Base-by-base conservation (phyloP, 2,329 filamentous ascomycete species). In the Cercospora zeina region DNA sequence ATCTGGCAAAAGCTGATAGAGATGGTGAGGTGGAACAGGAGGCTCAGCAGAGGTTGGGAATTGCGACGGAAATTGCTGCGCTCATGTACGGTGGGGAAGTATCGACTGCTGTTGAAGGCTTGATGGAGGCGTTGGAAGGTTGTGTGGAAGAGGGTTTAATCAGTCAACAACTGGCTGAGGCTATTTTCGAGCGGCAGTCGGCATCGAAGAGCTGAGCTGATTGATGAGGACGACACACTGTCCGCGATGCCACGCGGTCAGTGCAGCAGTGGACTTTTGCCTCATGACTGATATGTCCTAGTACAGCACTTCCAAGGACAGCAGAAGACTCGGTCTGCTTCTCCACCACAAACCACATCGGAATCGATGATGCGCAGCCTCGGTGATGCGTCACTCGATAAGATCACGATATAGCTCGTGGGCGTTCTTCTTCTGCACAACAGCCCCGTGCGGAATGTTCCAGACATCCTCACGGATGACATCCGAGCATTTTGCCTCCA, bases 91-190 rank as follows among this genome's bases (percentile, higher is more conserved):
- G 75, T 34, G 70, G 74, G 7, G 76, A 78, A 49, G 75, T 76
- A 11, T 69, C 69, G 2, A 64, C 57, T 8, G 73, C 69, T 33
- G 77, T 74, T 4, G 74, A 78, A 31, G 74, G 79, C 19, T 65
- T 80, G 54, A 72, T 75, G 58, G 70, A 73, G 2, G 78, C 81
- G 27, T 73, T 82, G 27, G 78, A 80, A 62, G 79, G 82, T 50
- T 81, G 82, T 75, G 77, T 82, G 16, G 82, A 84, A 49, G 82
- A 85, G 55, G 81, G 81, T 2, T 69, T 82, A 65, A 73, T 83
- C 50, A 63, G 66, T 37, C 36, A 62, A 19, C 74, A 70, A 27
- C 36, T 68, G n/a, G 66, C 66, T 21, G 62, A 65, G n/a, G 61
- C 62, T 37, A 63, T 65, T 14, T 39, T 63, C 24, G 30, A 55